Percentiles rank a stretch among this genome's conserved stretches.
Evolutionary conservation across 2,329 filamentous ascomycete species (phyloP).

Genomic region (Fusarium heterosporum): DNA sequence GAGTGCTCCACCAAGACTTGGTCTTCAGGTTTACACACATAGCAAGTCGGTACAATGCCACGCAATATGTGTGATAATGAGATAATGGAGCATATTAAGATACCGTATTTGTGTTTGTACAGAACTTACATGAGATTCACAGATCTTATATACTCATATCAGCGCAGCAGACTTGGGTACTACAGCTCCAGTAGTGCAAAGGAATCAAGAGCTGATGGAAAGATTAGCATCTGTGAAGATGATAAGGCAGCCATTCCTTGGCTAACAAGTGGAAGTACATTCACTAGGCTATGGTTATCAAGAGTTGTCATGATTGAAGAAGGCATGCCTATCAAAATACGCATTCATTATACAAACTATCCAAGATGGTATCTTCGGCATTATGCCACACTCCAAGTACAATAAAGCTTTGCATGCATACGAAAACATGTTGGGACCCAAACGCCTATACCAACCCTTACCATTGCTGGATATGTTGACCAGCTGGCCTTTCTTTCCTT

Average conservation of each 20-base stretch:
- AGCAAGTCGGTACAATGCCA: conserved; percentile 21
- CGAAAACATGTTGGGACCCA: conserved; percentile 22
- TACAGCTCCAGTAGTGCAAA: conserved; percentile 9
- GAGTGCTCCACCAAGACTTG: conserved; percentile 13
- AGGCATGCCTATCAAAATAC: conserved; percentile 8
- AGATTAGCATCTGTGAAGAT: conserved; percentile 22
- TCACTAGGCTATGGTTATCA: background rate
- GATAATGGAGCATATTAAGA: too few species aligned
- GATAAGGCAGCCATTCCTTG: conserved; percentile 20
- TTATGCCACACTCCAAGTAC: conserved; percentile 31
- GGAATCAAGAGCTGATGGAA: conserved; percentile 6
- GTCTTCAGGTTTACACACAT: conserved; percentile 26
- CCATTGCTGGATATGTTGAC: conserved; percentile 16
- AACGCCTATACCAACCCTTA: conserved; percentile 37
- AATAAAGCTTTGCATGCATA: conserved; percentile 30
- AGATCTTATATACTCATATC: too few species aligned
- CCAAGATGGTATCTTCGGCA: conserved; percentile 39
- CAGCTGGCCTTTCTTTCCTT: conserved; percentile 20
- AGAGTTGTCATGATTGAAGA: background rate
- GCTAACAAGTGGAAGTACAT: background rate
- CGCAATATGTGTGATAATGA: too few species aligned
- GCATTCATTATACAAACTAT: conserved; percentile 37
- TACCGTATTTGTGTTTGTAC: too few species aligned
- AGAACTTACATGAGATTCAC: too few species aligned
- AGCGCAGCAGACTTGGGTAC: conserved; percentile 16